Evolutionary conservation across 352 stramenopile species (phyloP), one percentile per base, ranked within the genome.

Genomic region (Phytophthora macrochlamydospora): DNA sequence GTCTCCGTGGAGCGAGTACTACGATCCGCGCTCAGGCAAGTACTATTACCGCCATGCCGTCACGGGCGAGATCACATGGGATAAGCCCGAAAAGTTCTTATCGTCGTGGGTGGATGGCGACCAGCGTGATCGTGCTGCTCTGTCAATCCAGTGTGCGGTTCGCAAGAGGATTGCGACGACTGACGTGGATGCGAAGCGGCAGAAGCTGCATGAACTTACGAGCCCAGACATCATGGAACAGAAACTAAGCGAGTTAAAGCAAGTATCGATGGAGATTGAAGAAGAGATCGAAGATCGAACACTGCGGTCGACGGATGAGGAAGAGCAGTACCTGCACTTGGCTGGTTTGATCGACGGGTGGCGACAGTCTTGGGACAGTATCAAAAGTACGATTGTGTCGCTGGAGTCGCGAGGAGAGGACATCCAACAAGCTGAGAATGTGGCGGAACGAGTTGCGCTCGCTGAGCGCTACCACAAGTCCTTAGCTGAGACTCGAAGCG

Each of bases 111-210:
- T 45, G 4, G 57, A 75, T 46, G 62, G 58, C 9, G 68, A 71
- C 37, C 67, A 67, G 32, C 73, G 64, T 18, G 73, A 80, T 7
- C 56, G 69, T 7, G 76, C 76, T 7, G 81, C 77, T 4, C 45
- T 83, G 3, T 75, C 69, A 7, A 92, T 92, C 40, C 84, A 92
- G 53, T 91, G 80, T 50, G 74, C 73, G 7, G 68, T 82, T 28
- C 63, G 84, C 9, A 79, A 84, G 49, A 64, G 69, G 1, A 57
- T 71, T 2, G 76, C 84, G 0, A 53, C 71, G 2, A 77, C 72
- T 28, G 43, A 42, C 0, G 71, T 78, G 9, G 68, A 76, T 11
- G 57, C 44, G 3, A 79, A 73, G 32, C 69, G 75, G 24, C 59
- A 57, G 7, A 48, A 76, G 7, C 40, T 86, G 7, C 68, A 51